Conservation (phyloP, 345 rosid genomes). For the Linum usitatissimum region DNA sequence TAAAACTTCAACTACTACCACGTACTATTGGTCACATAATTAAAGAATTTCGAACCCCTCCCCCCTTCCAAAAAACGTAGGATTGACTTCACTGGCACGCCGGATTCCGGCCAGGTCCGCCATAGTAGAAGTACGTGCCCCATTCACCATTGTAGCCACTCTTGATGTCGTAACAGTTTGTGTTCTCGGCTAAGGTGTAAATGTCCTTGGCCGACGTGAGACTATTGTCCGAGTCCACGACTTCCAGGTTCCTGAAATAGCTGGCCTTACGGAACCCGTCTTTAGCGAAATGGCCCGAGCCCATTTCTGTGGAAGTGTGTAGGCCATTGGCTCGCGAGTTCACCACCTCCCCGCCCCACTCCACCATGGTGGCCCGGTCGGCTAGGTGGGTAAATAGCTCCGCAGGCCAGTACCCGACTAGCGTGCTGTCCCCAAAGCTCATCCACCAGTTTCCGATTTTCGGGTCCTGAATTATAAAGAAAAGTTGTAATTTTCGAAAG, state of each 20-base stretch:
- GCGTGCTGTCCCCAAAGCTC: conserved; percentile 75
- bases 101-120: conserved; percentile 81
- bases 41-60: neutral
- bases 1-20: neutral
- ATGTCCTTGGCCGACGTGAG: conserved; percentile 53
- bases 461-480: conserved; percentile 46
- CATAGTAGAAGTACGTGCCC: conserved; percentile 90
- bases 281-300: conserved; percentile 83
- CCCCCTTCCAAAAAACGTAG: neutral
- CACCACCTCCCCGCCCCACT: conserved; percentile 97
- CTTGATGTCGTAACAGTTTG: conserved; percentile 77
- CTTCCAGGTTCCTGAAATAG: conserved; percentile 79
- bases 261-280: conserved; percentile 80
- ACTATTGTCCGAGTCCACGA: conserved; percentile 83
- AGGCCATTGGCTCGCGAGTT: conserved; percentile 67
- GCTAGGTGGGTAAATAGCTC: conserved; percentile 85
- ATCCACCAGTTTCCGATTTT: conserved; percentile 95
- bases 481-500: neutral
- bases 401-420: conserved; percentile 96
- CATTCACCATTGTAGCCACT: conserved; percentile 67
- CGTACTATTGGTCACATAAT: neutral
- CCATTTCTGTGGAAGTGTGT: conserved; percentile 95
- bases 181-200: conserved; percentile 69
- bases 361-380: conserved; percentile 85
- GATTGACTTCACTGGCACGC: conserved; percentile 42